phyloP scores from a whole-genome alignment of 129 eudicot genomes.

The Arctium minus region DNA sequence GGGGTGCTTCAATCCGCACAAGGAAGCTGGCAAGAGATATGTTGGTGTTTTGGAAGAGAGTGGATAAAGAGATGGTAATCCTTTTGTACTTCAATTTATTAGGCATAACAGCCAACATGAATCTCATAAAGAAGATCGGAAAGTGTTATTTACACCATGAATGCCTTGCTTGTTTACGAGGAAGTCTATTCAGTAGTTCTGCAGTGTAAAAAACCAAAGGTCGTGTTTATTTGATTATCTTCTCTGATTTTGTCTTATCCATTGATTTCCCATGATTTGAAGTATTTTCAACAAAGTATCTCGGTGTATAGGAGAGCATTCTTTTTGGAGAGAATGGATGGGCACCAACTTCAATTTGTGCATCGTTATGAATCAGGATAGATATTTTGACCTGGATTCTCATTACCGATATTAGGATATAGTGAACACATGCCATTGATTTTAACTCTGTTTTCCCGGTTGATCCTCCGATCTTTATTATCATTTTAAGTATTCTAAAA shows the following conservation, averaged over 20 bases:
- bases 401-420: neutral
- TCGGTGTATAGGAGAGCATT: neutral
- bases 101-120: neutral
- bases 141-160: neutral
- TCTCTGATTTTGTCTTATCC: neutral
- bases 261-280: neutral
- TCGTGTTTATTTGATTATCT: neutral
- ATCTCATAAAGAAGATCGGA: neutral
- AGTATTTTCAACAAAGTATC: neutral
- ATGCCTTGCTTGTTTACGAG: neutral
- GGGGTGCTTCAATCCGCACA: slow-evolving; percentile 85
- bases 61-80: slow-evolving; percentile 96
- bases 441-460: neutral
- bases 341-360: neutral
- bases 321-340: neutral
- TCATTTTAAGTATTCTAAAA: neutral
- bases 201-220: neutral
- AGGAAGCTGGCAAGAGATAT: slow-evolving; percentile 95
- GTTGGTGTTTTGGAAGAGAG: slow-evolving; percentile 94
- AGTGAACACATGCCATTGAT: neutral
- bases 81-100: neutral
- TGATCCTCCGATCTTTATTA: neutral
- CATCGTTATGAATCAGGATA: neutral
- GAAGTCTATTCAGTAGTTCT: slow-evolving; percentile 9
- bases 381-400: neutral